Base-by-base conservation (phyloP, 2,329 filamentous ascomycete genomes). In the Pestalotiopsis sp. region DNA sequence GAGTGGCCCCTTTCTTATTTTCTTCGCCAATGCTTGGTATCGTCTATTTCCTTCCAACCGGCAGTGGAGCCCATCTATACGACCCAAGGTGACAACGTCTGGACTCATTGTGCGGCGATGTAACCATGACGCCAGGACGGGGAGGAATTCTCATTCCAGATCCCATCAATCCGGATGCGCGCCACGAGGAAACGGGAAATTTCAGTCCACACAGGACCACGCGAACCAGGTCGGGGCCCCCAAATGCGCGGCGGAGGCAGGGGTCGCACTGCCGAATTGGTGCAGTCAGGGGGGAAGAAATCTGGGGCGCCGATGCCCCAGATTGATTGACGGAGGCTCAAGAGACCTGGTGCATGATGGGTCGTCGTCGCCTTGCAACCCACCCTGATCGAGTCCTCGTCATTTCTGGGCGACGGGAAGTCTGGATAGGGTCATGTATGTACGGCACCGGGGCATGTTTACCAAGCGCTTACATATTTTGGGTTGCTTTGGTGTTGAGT, bases 251-350 rank as follows among this genome's bases (percentile, higher is more conserved):
- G 27, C 59, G 59, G 27, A 62, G 59, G 36, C 59, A 62, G 59
- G 59, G 59, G 31, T 39, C 31, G 12, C 36, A 39, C 20, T 62
- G 25, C 59, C 59, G 59, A 62, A 62, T 62, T 36, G 31, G 59
- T 62, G 59, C 31, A 36, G 59, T 27, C 36, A 38, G 36, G 59
- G 59, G 59, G 17, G 3, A 20, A 62, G 38, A 62, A 36, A 20
- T 62, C 59, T 62, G 36, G 59, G 57, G 59, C 27, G 27, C 36
- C 59, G 31, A 27, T 39, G 59, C 59, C 31, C 59, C 59, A 62
- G 36, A 62, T 62, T 62, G 59, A 62, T 62, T 62, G 59, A 36
- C 59, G 59, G 25, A 38, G 59, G 59, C 59, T 62, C 31, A 52
- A 31, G 38, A 13, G 36, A 38, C n/a, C 27, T 62, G 27, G 14